Evolutionary conservation across 2,329 filamentous ascomycete species (phyloP), one percentile per base, ranked within the genome.

Genomic region (Fusarium verticillioides): DNA sequence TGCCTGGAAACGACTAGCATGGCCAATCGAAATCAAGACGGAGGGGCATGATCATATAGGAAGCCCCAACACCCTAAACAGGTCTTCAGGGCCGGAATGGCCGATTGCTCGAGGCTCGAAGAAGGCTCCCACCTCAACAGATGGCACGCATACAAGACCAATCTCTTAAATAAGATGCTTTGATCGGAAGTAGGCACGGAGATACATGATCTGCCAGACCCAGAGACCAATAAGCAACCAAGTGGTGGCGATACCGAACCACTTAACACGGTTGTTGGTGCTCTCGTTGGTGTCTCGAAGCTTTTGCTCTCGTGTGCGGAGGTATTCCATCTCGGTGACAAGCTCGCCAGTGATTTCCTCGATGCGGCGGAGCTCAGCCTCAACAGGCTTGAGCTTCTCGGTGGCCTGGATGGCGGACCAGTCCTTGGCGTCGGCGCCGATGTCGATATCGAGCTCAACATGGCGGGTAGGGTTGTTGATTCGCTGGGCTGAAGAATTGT

Each of bases 271-370:
- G 85, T 93, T 96, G 85, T 99, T 99, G 75, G 96, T 99, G 88
- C 96, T 98, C 92, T 99, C 96, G 84, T 99, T 99, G 77, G 96
- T 99, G 85, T 99, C 96, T 82, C 96, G 89, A 78, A 99, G 89
- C 87, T 94, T 97, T 89, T 97, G 95, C 88, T 99, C 96, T 78
- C 96, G 90, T 43, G 84, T 79, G 75, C 96, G 90, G 78, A 99
- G 90, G 85, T 98, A 99, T 75, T 98, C 96, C 96, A 99, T 97
- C 88, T 98, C 96, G 72, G 84, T 84, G 54, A 98, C 96, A 73
- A 98, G 91, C 85, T 98, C 96, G 75, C 87, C 88, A 43, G 97
- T 93, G 81, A 96, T 89, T 85, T 98, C 96, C 83, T 97, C 95
- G 80, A 98, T 93, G 77, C 95, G 91, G 79, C 95, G 92, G 80